Evolutionary conservation across 768 basidiomycete species (phyloP).

Genomic region (Suillus plorans): DNA sequence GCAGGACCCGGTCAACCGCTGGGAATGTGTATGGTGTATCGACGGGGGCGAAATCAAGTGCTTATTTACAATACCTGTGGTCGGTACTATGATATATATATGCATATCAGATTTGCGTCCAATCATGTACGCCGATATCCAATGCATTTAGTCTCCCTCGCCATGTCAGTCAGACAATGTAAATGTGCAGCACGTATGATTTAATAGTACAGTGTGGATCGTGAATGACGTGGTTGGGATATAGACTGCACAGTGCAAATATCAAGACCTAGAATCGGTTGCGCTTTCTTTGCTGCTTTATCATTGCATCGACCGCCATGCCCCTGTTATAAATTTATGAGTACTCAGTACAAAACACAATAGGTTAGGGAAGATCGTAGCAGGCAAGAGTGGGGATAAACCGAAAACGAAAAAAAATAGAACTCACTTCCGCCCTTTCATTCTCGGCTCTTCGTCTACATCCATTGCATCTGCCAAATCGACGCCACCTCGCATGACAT

Average conservation of each 20-base stretch:
- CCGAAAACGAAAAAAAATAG: not conserved
- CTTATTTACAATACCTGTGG: too few relatives aligned
- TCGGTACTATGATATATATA: too few relatives aligned
- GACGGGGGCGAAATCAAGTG: not conserved
- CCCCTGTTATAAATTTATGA: slow-evolving; percentile 16
- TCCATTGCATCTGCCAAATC: slow-evolving; percentile 52
- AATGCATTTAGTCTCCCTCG: not conserved
- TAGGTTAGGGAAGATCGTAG: not conserved
- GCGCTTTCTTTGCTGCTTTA: slow-evolving; percentile 56
- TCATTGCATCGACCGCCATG: slow-evolving; percentile 39
- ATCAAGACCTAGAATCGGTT: slow-evolving; percentile 40
- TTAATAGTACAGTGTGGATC: not conserved
- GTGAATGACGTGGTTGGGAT: not conserved
- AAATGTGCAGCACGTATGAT: not conserved
- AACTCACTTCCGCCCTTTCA: slow-evolving; percentile 64
- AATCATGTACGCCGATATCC: not conserved
- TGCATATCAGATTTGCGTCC: not conserved
- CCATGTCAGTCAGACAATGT: not conserved
- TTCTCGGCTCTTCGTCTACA: slow-evolving; percentile 55
- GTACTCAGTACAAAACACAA: not conserved
- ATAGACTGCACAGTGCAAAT: not conserved
- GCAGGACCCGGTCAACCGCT: not conserved
- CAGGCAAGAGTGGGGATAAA: not conserved
- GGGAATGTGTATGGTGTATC: not conserved
- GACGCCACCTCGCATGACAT: slow-evolving; percentile 1